Percentiles rank a stretch among this genome's conserved stretches.
Evolutionary conservation across 2,329 filamentous ascomycete species (phyloP).

Genomic region (Rutstroemia sp.): DNA sequence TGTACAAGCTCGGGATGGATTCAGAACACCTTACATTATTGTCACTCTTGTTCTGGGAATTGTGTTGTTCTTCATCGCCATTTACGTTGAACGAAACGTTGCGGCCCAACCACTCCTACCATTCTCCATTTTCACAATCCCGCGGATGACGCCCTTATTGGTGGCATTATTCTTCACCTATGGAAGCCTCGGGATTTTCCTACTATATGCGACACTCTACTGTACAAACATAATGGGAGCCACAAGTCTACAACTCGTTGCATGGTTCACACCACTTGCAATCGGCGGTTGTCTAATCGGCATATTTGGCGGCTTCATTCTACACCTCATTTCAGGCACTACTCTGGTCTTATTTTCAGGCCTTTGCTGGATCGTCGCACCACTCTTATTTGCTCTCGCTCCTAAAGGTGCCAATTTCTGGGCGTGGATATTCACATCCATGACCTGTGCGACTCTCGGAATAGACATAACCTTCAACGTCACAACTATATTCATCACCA

Average conservation of each 20-base stretch:
- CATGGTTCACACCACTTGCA: conserved; percentile 47
- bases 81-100: conserved; percentile 68
- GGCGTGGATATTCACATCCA: conserved; percentile 63
- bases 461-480: conserved; percentile 70
- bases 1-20: conserved; percentile 57
- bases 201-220: conserved; percentile 63
- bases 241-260: conserved; percentile 47
- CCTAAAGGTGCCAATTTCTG: conserved; percentile 43
- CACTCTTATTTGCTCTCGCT: conserved; percentile 43
- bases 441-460: conserved; percentile 59
- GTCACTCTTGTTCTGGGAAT: conserved; percentile 55
- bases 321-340: conserved; percentile 38
- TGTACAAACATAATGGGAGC: conserved; percentile 46
- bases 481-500: conserved; percentile 68
- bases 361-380: conserved; percentile 39
- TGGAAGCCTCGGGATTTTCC: conserved; percentile 56
- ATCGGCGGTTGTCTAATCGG: conserved; percentile 55
- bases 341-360: conserved; percentile 43
- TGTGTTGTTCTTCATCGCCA: conserved; percentile 47
- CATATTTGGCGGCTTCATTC: conserved; percentile 50
- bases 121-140: conserved; percentile 56
- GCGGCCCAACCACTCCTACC: conserved; percentile 61
- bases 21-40: conserved; percentile 63
- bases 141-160: conserved; percentile 58
- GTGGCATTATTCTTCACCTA: conserved; percentile 56